Conservation (phyloP, 192 early-diverging fungal genomes). For the Podila verticillata region DNA sequence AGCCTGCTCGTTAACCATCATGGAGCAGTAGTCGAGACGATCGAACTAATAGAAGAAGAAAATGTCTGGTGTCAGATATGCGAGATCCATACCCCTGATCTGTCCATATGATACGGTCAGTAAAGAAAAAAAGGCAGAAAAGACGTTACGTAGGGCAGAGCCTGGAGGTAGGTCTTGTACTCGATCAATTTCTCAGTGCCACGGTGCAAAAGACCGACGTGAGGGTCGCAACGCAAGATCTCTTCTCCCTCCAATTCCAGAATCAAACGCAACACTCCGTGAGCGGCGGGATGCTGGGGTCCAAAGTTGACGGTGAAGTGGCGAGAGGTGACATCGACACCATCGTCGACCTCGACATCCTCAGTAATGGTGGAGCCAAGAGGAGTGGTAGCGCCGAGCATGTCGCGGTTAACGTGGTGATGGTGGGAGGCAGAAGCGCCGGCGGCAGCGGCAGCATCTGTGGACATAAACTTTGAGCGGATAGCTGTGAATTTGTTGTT, state of each 20-base stretch:
- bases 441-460: constrained; percentile 12
- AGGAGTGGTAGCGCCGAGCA: constrained; percentile 14
- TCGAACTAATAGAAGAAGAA: constrained; percentile 69
- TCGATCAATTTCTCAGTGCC: constrained; percentile 99
- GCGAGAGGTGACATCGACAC: constrained; percentile 60
- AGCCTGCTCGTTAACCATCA: constrained; percentile 99
- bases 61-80: not conserved
- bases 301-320: constrained; percentile 99
- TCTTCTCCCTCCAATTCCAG: constrained; percentile 93
- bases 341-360: constrained; percentile 52
- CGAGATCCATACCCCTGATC: not conserved
- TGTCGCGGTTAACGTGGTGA: constrained; percentile 26
- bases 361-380: constrained; percentile 34
- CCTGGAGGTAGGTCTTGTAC: constrained; percentile 98
- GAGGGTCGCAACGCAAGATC: constrained; percentile 94
- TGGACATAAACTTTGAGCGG: constrained; percentile 28
- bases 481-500: not conserved
- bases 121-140: too few relatives aligned
- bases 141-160: constrained; percentile 83
- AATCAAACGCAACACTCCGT: constrained; percentile 95
- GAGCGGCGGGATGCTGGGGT: constrained; percentile 99
- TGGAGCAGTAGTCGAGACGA: constrained; percentile 97
- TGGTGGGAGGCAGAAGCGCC: constrained; percentile 18
- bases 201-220: constrained; percentile 96
- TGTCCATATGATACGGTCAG: not conserved